Conservation (phyloP, 805 yeast genomes). For the Aciculoconidium aculeatum region DNA sequence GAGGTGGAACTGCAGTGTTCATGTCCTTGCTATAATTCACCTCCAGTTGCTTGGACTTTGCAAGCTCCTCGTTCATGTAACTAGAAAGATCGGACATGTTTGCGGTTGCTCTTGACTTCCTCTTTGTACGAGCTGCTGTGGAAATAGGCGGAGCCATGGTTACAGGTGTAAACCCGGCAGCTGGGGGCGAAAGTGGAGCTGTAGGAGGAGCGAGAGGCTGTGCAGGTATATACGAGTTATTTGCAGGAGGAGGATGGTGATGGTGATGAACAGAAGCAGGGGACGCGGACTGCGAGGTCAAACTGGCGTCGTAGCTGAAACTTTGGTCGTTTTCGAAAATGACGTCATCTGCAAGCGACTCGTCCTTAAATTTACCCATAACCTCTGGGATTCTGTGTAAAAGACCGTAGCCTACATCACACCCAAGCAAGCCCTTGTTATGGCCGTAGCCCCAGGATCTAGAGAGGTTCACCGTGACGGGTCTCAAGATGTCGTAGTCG, state of each 20-base stretch:
- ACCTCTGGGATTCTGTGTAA: slow-evolving; percentile 81
- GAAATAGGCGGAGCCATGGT: slow-evolving; percentile 7
- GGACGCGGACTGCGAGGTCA: slow-evolving; percentile 4
- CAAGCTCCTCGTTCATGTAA: slow-evolving; percentile 40
- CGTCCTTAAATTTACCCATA: slow-evolving; percentile 42
- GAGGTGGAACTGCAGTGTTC: slow-evolving; percentile 25
- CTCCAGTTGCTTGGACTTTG: slow-evolving; percentile 34
- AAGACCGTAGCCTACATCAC: slow-evolving; percentile 92
- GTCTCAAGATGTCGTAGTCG: slow-evolving; percentile 79
- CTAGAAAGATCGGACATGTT: slow-evolving; percentile 22
- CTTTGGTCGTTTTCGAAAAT: slow-evolving; percentile 24
- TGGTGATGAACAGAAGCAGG: slow-evolving; percentile 2
- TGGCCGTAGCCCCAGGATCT: slow-evolving; percentile 58
- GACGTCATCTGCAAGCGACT: slow-evolving; percentile 26
- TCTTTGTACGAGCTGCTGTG: slow-evolving; percentile 22
- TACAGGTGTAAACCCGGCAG: slow-evolving; percentile 1
- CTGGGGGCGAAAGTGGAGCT: slow-evolving; percentile 8
- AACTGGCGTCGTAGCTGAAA: slow-evolving; percentile 12
- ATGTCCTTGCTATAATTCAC: slow-evolving; percentile 6
- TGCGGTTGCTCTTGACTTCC: slow-evolving; percentile 16
- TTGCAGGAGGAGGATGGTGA: slow-evolving; percentile 8
- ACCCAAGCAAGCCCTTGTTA: slow-evolving; percentile 78
- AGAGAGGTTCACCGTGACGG: slow-evolving; percentile 67
- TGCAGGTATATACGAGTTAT: no score
- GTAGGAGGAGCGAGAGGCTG: slow-evolving; percentile 10